phyloP scores from a whole-genome alignment of 306 rosid genomes.

The Luffa aegyptiaca region DNA sequence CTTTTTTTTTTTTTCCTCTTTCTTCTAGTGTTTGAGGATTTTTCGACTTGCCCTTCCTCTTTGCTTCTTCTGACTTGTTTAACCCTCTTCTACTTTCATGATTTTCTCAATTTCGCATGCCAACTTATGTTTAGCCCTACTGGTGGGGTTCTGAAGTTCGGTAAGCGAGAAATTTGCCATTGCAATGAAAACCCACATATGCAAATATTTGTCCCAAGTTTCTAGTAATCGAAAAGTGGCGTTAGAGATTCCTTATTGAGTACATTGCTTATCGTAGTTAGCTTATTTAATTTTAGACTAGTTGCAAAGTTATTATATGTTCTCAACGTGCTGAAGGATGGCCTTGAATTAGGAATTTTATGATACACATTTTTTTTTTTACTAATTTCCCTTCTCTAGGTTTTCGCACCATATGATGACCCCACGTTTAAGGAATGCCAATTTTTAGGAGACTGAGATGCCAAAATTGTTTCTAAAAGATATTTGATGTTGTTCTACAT shows the following conservation, averaged over 20 bases:
- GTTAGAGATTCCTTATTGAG: background rate
- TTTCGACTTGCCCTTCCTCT: background rate
- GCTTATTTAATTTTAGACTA: background rate
- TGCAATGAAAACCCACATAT: background rate
- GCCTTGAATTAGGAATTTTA: background rate
- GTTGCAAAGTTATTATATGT: background rate
- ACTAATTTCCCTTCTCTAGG: background rate
- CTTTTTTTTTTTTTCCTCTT: background rate
- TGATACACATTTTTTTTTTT: background rate
- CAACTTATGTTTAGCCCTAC: background rate
- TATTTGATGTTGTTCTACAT: constrained; percentile 3
- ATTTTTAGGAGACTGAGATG: background rate
- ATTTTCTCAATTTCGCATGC: background rate
- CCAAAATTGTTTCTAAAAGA: constrained; percentile 8
- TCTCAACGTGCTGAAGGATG: background rate
- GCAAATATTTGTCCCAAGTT: background rate
- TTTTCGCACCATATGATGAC: background rate
- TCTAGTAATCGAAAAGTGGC: background rate
- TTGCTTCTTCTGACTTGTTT: background rate
- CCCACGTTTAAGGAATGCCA: background rate
- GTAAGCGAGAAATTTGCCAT: background rate
- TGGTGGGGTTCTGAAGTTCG: background rate
- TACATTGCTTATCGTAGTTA: background rate
- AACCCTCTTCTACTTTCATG: background rate
- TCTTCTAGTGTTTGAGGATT: background rate